phyloP scores from a whole-genome alignment of 2,329 filamentous ascomycete species.

The Monilinia polystroma region DNA sequence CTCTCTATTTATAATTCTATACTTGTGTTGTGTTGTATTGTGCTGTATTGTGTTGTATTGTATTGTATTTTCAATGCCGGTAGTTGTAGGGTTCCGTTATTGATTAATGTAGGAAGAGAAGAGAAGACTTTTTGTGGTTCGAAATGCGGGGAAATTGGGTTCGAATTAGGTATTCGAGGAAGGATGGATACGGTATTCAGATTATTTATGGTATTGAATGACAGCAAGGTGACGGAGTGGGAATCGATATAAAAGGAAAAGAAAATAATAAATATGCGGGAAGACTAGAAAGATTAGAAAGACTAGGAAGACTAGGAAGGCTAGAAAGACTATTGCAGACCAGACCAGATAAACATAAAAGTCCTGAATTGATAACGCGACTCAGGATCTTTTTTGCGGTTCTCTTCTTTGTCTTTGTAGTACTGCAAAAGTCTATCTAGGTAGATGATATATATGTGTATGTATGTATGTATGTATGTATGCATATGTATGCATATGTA shows the following conservation, averaged over 20 bases:
- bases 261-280: too few relatives aligned
- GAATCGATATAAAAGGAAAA: not conserved
- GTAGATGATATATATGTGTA: too few relatives aligned
- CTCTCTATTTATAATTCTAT: constrained; percentile 1
- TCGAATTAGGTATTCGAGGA: not conserved
- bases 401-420: not conserved
- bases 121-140: constrained; percentile 5
- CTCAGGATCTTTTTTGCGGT: not conserved
- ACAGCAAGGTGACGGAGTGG: too few relatives aligned
- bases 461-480: too few relatives aligned
- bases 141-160: constrained; percentile 16
- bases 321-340: not conserved
- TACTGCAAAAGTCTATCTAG: too few relatives aligned
- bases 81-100: not conserved
- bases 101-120: not conserved
- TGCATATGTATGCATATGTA: too few relatives aligned
- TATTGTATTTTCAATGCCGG: not conserved
- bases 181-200: too few relatives aligned
- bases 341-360: not conserved
- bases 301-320: not conserved
- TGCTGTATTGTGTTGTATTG: too few relatives aligned
- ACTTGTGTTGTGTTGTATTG: not conserved
- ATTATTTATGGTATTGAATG: not conserved
- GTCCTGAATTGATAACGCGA: not conserved
- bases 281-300: too few relatives aligned